Evolutionary conservation across 1,284 basidiomycete species (phyloP).

Genomic region (Pterula multifida): DNA sequence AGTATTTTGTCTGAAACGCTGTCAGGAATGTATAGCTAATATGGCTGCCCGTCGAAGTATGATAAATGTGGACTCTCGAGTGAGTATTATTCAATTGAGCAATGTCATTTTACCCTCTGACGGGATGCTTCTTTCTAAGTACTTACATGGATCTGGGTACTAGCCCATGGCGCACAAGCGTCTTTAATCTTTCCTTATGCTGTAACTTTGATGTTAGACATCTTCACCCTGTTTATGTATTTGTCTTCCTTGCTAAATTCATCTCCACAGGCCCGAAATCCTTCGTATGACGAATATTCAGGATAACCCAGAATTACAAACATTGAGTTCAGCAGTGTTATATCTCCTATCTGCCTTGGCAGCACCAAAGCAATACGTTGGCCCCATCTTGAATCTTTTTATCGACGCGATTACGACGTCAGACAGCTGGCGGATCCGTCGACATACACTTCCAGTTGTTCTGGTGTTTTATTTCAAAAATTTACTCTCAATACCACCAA

Average conservation of each 20-base stretch:
- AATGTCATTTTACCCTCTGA: conserved; percentile 10
- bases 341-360: conserved; percentile 63
- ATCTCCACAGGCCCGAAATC: conserved; percentile 50
- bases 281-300: conserved; percentile 74
- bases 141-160: conserved; percentile 70
- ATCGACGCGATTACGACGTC: conserved; percentile 59
- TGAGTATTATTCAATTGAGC: conserved; percentile 32
- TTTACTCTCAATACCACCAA: conserved; percentile 61
- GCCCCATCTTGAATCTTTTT: conserved; percentile 46
- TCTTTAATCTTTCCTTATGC: conserved; percentile 64
- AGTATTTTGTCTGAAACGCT: conserved; percentile 12
- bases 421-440: conserved; percentile 72
- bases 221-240: not conserved
- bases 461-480: conserved; percentile 84
- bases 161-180: conserved; percentile 57
- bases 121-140: conserved; percentile 32
- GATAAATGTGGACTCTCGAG: conserved; percentile 78
- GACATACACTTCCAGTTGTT: conserved; percentile 61
- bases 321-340: conserved; percentile 63
- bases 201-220: conserved; percentile 60
- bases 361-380: conserved; percentile 50
- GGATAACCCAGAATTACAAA: conserved; percentile 61
- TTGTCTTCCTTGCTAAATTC: conserved; percentile 3
- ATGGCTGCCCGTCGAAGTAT: conserved; percentile 34
- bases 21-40: conserved; percentile 4